phyloP scores from a whole-genome alignment of 352 stramenopile genomes.

The Achlya hypogyna region DNA sequence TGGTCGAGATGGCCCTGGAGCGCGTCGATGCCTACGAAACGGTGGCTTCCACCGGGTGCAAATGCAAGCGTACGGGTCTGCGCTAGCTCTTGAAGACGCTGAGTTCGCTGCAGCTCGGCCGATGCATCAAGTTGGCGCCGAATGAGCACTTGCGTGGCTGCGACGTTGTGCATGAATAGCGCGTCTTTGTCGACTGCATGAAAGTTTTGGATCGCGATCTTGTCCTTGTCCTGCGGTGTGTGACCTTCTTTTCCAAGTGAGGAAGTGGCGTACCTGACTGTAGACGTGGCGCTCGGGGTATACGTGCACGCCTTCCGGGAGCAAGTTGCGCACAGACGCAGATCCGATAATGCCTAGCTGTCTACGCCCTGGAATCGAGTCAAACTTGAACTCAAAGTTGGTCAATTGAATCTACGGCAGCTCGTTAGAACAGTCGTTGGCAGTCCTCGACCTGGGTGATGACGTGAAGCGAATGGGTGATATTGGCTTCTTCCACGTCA shows the following conservation, averaged over 20 bases:
- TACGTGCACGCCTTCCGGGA: conserved; percentile 67
- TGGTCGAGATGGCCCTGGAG: conserved; percentile 47
- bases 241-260: not conserved
- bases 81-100: conserved; percentile 29
- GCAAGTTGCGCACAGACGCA: conserved; percentile 39
- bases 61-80: conserved; percentile 27
- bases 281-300: conserved; percentile 47
- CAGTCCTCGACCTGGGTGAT: not conserved
- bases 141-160: conserved; percentile 78
- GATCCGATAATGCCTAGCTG: conserved; percentile 61
- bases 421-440: not conserved
- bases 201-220: conserved; percentile 70
- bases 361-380: conserved; percentile 50
- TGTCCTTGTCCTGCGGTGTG: conserved; percentile 27
- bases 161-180: conserved; percentile 89
- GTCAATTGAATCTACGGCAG: conserved; percentile 34
- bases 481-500: not conserved
- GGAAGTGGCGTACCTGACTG: conserved; percentile 21
- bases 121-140: conserved; percentile 21
- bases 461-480: conserved; percentile 10
- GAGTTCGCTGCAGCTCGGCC: conserved; percentile 22
- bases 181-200: conserved; percentile 81
- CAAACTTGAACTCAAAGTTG: conserved; percentile 74
- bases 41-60: too few relatives aligned
- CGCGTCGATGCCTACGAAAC: conserved; percentile 23